A percentile compares a stretch with the other conserved stretches of the same genome.
phyloP scores from a whole-genome alignment of 768 basidiomycete species.

The Termitomyces heimii region DNA sequence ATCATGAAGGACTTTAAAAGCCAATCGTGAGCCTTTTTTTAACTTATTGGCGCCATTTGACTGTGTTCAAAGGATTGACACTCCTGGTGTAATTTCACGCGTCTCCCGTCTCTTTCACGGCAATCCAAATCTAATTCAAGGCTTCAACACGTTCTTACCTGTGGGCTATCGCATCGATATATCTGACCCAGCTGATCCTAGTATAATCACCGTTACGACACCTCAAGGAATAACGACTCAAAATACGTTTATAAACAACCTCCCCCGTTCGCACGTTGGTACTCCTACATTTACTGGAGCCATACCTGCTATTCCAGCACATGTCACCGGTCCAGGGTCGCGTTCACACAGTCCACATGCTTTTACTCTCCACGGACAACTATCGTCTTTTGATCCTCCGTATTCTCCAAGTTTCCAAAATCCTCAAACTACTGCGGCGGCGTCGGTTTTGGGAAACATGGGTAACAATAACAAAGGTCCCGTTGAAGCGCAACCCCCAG shows the following conservation, averaged over 20 bases:
- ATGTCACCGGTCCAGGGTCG: conserved; percentile 35
- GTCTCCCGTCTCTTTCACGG: conserved; percentile 92
- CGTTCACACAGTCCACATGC: conserved; percentile 51
- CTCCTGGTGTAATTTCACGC: conserved; percentile 93
- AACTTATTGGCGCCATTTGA: neutral
- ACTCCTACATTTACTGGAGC: conserved; percentile 28
- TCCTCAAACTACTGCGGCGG: conserved; percentile 51
- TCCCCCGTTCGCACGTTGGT: conserved; percentile 23
- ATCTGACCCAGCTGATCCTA: conserved; percentile 66
- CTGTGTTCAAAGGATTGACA: conserved; percentile 71
- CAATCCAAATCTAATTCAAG: conserved; percentile 86
- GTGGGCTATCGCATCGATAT: conserved; percentile 91
- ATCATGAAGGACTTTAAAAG: conserved; percentile 99
- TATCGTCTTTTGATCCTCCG: conserved; percentile 30
- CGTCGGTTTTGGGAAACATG: conserved; percentile 59
- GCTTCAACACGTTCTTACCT: conserved; percentile 97
- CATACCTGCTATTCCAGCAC: conserved; percentile 20
- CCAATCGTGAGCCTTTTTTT: conserved; percentile 59
- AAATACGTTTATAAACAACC: conserved; percentile 35
- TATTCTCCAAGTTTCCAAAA: conserved; percentile 43
- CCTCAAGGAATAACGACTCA: conserved; percentile 70
- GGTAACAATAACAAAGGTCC: conserved; percentile 43
- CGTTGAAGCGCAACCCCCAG: conserved; percentile 46
- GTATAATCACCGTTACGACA: conserved; percentile 78
- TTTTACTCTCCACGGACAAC: conserved; percentile 32